Evolutionary conservation across 257 asterid species (phyloP), one percentile per base, ranked within the genome.

Genomic region (Capsicum rhomboideum): DNA sequence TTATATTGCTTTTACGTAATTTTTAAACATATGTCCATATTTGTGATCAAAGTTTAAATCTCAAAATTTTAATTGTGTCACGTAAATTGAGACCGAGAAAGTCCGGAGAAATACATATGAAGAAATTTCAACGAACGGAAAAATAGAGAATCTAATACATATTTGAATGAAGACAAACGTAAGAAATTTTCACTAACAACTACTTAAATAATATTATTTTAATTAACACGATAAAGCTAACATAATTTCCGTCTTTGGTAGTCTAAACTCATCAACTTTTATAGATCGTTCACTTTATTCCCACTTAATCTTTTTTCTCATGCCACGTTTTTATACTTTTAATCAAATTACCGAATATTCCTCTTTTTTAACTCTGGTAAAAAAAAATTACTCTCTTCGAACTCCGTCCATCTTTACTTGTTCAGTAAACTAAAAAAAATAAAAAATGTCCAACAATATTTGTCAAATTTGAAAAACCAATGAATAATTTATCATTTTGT

Each of bases 171-270:
- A 74, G 92, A 87, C 92, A 92, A 91, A 78, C 11, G 88, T 71
- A 89, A 87, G 85, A 89, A 90, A 85, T 88, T 4, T 86, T 90
- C 90, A 89, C 91, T 80, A 86, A 74, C 12, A 82, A 87, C 74
- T 75, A 79, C 66, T 83, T 83, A 54, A 52, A 61, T 74, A 77
- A 37, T 79, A 82, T 52, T 87, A 75, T 12, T 85, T 87, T 88
- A 88, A 75, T 87, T 81, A 46, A 86, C 86, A 87, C 90, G 83
- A 87, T 58, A 85, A 80, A 90, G 85, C 29, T 83, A 80, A 29
- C 50, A 21, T 18, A 50, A 49, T 83, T 80, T 75, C 78, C 80
- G 69, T 52, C 83, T 78, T 77, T 37, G 84, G 52, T 72, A 85
- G 61, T 55, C 77, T 54, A 78, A 28, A 81, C 61, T 31, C 68